Base-by-base conservation (phyloP, 306 rosid species). In the Herpetospermum pedunculosum region DNA sequence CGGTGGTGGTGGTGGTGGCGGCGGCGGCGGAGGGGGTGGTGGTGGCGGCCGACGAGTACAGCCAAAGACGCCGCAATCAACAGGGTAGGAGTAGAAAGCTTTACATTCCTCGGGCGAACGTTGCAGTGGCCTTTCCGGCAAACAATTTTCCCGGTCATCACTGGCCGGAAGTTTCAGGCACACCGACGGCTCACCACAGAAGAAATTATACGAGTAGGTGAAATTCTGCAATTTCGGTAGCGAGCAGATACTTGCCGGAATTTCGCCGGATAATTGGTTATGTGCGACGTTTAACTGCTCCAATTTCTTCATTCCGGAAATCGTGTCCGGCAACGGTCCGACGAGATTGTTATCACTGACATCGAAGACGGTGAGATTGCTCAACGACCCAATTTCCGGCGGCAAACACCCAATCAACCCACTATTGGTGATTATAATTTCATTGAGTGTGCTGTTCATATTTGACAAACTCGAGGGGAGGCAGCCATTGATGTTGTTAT, bases 371-470 rank as follows among this genome's bases (percentile, higher is more conserved):
- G 83, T 91, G 21, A 90, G 83, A 18, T 79, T 80, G 18, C 76
- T 76, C 80, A 93, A 63, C 0, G 44, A 3, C 37, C 98, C 98
- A 0, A 87, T 81, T 16, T 85, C 92, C 15, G 55, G 38, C 0
- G 96, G 94, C 74, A 90, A 78, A 73, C 98, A 91, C 1, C 97
- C 97, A n/a, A 2, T 80, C 7, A 90, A 30, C 2, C 98, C 94
- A 37, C 92, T 88, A 5, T 85, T 86, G 6, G 28, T 57, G 12
- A 93, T 79, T 13, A 93, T 73, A 29, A 93, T 82, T 87, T 93
- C 94, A 18, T 82, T 73, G 8, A 93, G 81, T 0, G 97, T 90
- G 8, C 44, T 77, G 81, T 84, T 87, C 97, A 90, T 81, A 3
- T 84, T 83, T 0, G 34, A 84, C 49, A 90, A 30, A 47, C 85